phyloP scores from a whole-genome alignment of 352 stramenopile species.

The Peronosclerospora sorghi region DNA sequence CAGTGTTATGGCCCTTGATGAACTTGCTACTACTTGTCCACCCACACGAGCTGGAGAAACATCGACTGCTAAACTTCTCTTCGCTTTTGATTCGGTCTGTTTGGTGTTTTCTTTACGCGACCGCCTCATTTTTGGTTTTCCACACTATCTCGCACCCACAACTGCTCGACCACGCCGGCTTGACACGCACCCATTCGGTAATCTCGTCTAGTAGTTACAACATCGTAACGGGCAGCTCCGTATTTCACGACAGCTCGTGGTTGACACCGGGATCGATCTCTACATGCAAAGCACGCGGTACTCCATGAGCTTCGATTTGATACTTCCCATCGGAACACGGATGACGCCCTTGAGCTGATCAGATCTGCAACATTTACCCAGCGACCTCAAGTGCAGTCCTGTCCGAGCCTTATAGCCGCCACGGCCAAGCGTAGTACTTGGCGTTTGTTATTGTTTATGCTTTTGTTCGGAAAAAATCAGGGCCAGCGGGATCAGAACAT shows the following conservation, averaged over 20 bases:
- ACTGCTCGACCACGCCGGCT: conserved; percentile 87
- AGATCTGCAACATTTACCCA: conserved; percentile 34
- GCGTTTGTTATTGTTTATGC: conserved; percentile 29
- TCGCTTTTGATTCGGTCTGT: conserved; percentile 5
- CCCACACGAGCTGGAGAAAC: conserved; percentile 4
- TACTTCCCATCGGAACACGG: conserved; percentile 71
- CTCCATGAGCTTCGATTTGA: conserved; percentile 52
- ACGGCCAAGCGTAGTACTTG: conserved; percentile 2
- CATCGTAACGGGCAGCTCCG: conserved; percentile 39
- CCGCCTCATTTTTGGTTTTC: conserved; percentile 63
- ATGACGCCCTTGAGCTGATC: conserved; percentile 31
- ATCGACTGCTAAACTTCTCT: conserved; percentile 1
- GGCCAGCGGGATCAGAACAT: conserved; percentile 80
- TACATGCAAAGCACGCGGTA: conserved; percentile 21
- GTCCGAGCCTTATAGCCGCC: conserved; percentile 6
- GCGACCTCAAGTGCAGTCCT: conserved; percentile 39
- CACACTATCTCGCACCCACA: conserved; percentile 83
- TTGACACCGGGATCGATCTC: conserved; percentile 37
- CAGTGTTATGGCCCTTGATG: conserved; percentile 20
- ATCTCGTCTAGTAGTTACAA: conserved; percentile 81
- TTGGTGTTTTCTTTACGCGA: conserved; percentile 22
- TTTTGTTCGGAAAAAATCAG: conserved; percentile 70
- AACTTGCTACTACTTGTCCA: conserved; percentile 5
- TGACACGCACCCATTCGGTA: conserved; percentile 92
- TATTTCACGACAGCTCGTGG: conserved; percentile 22